Evolutionary conservation across 441 rosid genomes (phyloP), one percentile per base, ranked within the genome.

Genomic region (Aleurites moluccanus): DNA sequence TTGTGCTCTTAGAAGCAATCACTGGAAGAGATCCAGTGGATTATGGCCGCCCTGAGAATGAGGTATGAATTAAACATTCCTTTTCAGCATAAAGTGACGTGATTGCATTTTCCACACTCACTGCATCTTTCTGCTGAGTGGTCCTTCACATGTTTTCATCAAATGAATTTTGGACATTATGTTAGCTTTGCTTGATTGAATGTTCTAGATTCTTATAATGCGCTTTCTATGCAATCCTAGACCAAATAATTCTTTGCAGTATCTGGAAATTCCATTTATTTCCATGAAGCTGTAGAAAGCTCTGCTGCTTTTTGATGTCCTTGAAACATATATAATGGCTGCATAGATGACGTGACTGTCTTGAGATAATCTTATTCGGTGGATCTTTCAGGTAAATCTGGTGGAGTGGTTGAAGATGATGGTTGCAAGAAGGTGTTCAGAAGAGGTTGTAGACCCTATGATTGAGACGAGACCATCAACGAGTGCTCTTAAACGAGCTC

Each of bases 21-120:
- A 93, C 98, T 1, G 98, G 99, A 82, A 88, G 99, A 88, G 94
- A 95, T 75, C 99, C 98, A 0, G 96, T 95, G 74, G 99, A 95
- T 82, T 88, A 93, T 80, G 89, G 82, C 1, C 91, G 95, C 40
- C 91, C 94, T 73, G 89, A 89, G 77, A 84, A 87, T 62, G 99
- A 95, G 97, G 99, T 95, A 86, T 45, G 35, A 55, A 57, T 25
- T 52, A 30, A 57, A 72, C 73, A 42, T 65, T 66, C 53, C 47
- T 28, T 57, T 76, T 72, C 28, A 57, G 69, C 61, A 64, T 20
- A 16, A 63, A 28, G 50, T 35, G 53, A 63, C 50, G 52, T 53
- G 30, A 49, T 64, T 80, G 50, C 13, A 18, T 20, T 40, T 35
- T 61, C 61, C 16, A 53, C 6, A 30, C 35, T n/a, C 42, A 20